These are phyloP conservation scores for Phalaenopsis equestris DNA, from an alignment of 106 monocot genomes.

Conservation along the genomic window DNA sequence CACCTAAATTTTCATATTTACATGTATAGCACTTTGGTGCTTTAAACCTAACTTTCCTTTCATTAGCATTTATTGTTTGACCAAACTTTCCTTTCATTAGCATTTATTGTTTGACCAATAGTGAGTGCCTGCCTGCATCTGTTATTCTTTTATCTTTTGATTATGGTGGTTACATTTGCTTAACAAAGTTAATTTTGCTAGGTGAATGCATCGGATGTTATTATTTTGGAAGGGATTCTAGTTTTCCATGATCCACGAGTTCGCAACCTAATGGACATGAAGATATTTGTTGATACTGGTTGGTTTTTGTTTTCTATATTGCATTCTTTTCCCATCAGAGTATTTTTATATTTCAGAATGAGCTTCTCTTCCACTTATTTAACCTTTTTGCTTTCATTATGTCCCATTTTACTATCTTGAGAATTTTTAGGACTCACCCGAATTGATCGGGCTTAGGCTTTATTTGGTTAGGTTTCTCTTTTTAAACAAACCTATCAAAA, in stretches of 20 bases:
- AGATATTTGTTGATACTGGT: conserved; percentile 98
- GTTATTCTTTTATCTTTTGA: neutral
- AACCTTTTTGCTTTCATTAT: neutral
- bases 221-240: conserved; percentile 96
- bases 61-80: neutral
- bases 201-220: conserved; percentile 98
- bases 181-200: conserved; percentile 7
- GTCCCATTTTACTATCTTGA: neutral
- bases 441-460: neutral
- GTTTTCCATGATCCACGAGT: conserved; percentile 87
- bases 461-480: no score
- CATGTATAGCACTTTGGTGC: no score
- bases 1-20: no score
- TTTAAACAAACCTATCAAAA: no score
- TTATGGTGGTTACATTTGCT: neutral
- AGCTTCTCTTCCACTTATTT: neutral
- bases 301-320: neutral
- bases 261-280: conserved; percentile 97
- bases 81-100: no score
- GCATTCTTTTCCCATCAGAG: neutral
- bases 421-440: neutral
- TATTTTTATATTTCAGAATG: neutral
- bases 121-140: neutral
- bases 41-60: neutral
- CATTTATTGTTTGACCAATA: neutral